Evolutionary conservation across 1,284 basidiomycete genomes (phyloP).

Genomic region (Kalmanozyma brasiliensis): DNA sequence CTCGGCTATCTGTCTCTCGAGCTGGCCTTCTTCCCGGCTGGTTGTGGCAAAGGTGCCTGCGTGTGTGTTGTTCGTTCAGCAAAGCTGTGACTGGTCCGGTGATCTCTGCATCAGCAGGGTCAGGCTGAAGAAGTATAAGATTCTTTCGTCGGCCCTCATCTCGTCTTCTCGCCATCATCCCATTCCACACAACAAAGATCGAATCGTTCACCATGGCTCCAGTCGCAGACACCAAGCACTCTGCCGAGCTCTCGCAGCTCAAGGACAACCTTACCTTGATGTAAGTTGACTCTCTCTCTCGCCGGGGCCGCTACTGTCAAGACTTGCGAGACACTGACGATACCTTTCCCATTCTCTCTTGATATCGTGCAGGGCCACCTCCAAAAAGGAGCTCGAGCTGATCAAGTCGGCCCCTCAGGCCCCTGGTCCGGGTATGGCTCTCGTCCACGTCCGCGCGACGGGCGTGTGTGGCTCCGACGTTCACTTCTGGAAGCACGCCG

Average conservation of each 20-base stretch:
- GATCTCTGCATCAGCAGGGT: conserved; percentile 14
- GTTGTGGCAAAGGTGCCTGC: conserved; percentile 26
- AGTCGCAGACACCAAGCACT: conserved; percentile 34
- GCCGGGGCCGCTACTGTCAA: too few species aligned
- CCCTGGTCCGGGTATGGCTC: conserved; percentile 60
- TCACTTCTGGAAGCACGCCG: conserved; percentile 72
- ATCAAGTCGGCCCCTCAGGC: conserved; percentile 42
- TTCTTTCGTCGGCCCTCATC: not conserved
- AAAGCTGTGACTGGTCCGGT: conserved; percentile 11
- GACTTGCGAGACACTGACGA: too few species aligned
- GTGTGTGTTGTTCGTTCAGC: conserved; percentile 10
- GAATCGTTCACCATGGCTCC: conserved; percentile 35
- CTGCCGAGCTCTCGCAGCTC: conserved; percentile 42
- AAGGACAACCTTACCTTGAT: conserved; percentile 56
- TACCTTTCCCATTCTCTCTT: not conserved
- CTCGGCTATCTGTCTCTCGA: conserved; percentile 33
- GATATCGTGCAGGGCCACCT: conserved; percentile 38
- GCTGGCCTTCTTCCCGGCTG: not conserved
- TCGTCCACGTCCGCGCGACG: conserved; percentile 63
- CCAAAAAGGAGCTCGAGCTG: conserved; percentile 59
- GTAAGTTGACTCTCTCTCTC: too few species aligned
- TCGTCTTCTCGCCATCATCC: not conserved
- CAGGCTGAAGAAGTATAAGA: conserved; percentile 14
- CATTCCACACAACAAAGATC: not conserved
- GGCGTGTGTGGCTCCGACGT: conserved; percentile 68